These are phyloP conservation scores for Elsinoe arachidis DNA, from an alignment of 2,329 filamentous ascomycete species.

Conservation along the genomic window DNA sequence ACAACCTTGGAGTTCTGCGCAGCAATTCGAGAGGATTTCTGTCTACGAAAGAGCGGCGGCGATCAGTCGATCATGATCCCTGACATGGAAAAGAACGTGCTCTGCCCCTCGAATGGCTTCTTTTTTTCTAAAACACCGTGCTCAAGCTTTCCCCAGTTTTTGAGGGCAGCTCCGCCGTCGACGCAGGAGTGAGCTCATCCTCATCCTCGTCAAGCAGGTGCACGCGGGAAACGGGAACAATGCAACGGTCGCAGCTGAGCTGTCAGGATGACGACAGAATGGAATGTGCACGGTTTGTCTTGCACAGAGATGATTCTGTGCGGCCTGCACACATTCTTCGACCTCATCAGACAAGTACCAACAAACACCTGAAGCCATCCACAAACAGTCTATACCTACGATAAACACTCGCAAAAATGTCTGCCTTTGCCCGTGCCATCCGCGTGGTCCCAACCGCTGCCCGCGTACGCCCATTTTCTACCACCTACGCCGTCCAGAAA, in stretches of 20 bases:
- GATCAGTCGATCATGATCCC: too few relatives aligned
- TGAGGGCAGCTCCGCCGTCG: not conserved
- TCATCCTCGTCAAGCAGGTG: not conserved
- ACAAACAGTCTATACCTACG: not conserved
- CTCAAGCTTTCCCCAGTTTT: conserved; percentile 3
- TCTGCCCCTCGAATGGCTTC: not conserved
- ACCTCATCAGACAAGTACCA: not conserved
- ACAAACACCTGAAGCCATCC: not conserved
- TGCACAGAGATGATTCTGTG: not conserved
- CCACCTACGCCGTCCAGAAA: conserved; percentile 41
- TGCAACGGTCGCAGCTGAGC: not conserved
- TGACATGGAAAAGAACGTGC: too few relatives aligned
- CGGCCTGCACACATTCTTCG: not conserved
- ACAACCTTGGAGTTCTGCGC: too few relatives aligned
- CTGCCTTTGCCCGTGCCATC: not conserved
- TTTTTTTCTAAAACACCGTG: not conserved
- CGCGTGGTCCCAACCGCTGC: conserved; percentile 33
- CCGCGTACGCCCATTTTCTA: conserved; percentile 46
- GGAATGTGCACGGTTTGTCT: not conserved
- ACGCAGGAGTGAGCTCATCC: conserved; percentile 2
- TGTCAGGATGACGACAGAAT: conserved; percentile 8
- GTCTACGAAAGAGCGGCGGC: too few relatives aligned
- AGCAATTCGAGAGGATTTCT: too few relatives aligned
- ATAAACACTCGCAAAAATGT: conserved; percentile 31
- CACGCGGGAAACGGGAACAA: not conserved